phyloP scores from a whole-genome alignment of 169 alveolate genomes.

The Eimeria maxima region DNA sequence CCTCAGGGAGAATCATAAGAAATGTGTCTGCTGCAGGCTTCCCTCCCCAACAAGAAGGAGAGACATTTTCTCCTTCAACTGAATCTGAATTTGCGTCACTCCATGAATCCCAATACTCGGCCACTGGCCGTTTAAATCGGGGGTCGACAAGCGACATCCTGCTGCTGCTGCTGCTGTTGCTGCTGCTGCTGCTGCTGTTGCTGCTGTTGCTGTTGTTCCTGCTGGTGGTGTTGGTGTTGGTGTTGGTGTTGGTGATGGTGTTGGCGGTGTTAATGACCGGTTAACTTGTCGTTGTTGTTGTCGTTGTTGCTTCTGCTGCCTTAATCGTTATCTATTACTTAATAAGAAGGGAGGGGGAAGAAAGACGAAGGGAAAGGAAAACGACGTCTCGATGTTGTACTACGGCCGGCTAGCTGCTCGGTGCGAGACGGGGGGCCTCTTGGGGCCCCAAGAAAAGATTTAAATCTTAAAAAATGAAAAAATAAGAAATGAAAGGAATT shows the following conservation, averaged over 20 bases:
- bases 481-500: too few species aligned
- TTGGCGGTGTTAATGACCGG: background rate
- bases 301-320: background rate
- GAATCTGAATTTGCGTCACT: background rate
- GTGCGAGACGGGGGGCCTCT: background rate
- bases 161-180: conserved; percentile 49
- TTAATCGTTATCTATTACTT: background rate
- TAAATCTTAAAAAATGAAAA: background rate
- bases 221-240: background rate
- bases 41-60: background rate
- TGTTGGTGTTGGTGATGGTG: background rate
- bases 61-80: background rate
- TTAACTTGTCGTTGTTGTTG: background rate
- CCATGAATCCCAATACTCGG: conserved; percentile 25
- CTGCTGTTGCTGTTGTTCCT: background rate
- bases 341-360: background rate
- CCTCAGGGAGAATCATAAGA: background rate
- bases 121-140: background rate
- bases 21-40: background rate
- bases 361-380: background rate
- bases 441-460: background rate
- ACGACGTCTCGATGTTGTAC: background rate
- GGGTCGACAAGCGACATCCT: background rate
- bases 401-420: background rate
- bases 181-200: conserved; percentile 35